Conservation (phyloP, 2,329 filamentous ascomycete species). For the Dichotomopilus funicola region DNA sequence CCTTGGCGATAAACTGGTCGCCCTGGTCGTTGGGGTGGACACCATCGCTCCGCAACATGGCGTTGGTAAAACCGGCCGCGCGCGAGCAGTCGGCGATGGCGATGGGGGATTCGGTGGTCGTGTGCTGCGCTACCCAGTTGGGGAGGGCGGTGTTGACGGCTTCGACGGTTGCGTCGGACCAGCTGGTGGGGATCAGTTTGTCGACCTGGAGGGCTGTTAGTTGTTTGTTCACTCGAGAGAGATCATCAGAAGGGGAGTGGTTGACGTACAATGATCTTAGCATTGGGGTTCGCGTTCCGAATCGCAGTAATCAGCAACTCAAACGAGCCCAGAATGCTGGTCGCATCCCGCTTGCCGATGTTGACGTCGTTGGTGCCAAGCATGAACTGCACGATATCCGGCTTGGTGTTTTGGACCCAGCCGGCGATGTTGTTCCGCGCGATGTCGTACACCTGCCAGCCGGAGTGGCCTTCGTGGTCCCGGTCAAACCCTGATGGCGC, state of each 20-base stretch:
- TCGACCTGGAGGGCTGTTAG: slow-evolving; percentile 25
- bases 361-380: slow-evolving; percentile 41
- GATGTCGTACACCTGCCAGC: slow-evolving; percentile 38
- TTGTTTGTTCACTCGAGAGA: neutral
- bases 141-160: slow-evolving; percentile 33
- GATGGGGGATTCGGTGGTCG: slow-evolving; percentile 34
- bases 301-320: slow-evolving; percentile 34
- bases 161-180: slow-evolving; percentile 26
- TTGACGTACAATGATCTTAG: slow-evolving; percentile 31
- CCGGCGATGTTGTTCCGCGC: slow-evolving; percentile 34
- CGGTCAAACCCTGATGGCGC: slow-evolving; percentile 30
- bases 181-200: slow-evolving; percentile 35
- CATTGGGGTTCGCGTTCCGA: slow-evolving; percentile 31
- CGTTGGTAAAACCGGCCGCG: slow-evolving; percentile 29
- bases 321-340: slow-evolving; percentile 33
- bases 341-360: slow-evolving; percentile 27
- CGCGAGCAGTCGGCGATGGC: slow-evolving; percentile 32
- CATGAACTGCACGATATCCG: slow-evolving; percentile 40
- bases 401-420: slow-evolving; percentile 33
- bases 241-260: neutral
- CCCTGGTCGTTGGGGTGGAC: slow-evolving; percentile 35
- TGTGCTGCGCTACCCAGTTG: slow-evolving; percentile 32
- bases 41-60: slow-evolving; percentile 31
- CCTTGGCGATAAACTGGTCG: slow-evolving; percentile 30
- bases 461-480: slow-evolving; percentile 39